Base-by-base conservation (phyloP, 2,329 filamentous ascomycete species). In the Pseudogymnoascus sp. region DNA sequence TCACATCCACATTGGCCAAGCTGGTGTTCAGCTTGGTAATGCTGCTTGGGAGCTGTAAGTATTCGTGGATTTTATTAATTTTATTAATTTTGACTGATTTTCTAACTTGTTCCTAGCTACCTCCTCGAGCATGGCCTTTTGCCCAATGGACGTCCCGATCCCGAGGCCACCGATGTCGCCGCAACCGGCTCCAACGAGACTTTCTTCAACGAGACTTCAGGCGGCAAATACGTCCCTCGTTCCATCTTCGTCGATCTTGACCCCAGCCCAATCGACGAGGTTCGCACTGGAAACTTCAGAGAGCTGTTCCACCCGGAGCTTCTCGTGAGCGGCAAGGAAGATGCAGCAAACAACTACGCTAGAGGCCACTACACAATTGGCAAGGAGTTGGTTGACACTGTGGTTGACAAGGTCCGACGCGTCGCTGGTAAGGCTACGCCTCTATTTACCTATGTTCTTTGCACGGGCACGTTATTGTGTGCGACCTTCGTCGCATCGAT, bases 271-370 rank as follows among this genome's bases (percentile, higher is more conserved):
- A 84, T 87, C 69, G 85, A 87, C 69, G 85, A 87, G 73, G 86
- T 87, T 73, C 81, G 84, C 63, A 85, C 81, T 63, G 85, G 85
- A 66, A 67, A 75, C 66, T 86, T 86, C 75, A 80, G 83, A 67
- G 78, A 83, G 67, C 78, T 87, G 60, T 87, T 86, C 75, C 85
- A 87, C 72, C 85, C 85, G 18, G 84, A 87, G 71, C 75, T 84
- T 66, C 76, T 87, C 75, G 82, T 87, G 68, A 86, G 81, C 71
- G 85, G 85, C 68, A 87, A 87, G 75, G 85, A 87, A 72, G 85
- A 87, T 75, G 85, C 85, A 63, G 84, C 85, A 68, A 87, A 87
- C 73, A 87, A 87, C 75, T 87, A 87, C 76, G 85, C 85, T 65
- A 81, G 85, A 75, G 85, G 85, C 64, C 85, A 87, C 74, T 87